These are phyloP conservation scores for Vicia villosa DNA, from an alignment of 306 rosid genomes.

Conservation along the genomic window DNA sequence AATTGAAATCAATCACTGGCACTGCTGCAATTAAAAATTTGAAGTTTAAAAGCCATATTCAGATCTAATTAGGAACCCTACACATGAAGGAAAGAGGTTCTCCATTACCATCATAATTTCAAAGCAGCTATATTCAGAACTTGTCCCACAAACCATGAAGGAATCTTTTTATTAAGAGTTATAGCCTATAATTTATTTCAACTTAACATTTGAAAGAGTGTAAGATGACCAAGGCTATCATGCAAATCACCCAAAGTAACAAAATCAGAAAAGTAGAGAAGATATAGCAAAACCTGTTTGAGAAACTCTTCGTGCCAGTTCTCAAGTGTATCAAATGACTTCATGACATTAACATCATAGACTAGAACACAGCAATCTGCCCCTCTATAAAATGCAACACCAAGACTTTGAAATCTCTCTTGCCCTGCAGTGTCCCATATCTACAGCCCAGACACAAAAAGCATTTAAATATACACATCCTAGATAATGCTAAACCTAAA, in stretches of 20 bases:
- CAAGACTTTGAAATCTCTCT: slow-evolving; percentile 94
- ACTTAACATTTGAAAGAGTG: background rate
- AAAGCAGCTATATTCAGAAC: slow-evolving; percentile 4
- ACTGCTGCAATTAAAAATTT: background rate
- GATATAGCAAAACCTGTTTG: slow-evolving; percentile 64
- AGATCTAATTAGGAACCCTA: background rate
- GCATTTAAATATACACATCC: slow-evolving; percentile 14
- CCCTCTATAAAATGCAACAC: slow-evolving; percentile 91
- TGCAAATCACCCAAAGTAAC: slow-evolving; percentile 10
- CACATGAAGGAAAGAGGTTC: background rate
- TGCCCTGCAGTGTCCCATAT: slow-evolving; percentile 99
- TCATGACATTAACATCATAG: slow-evolving; percentile 88
- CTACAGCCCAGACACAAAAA: slow-evolving; percentile 40
- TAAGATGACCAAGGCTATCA: background rate
- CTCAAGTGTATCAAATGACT: slow-evolving; percentile 88
- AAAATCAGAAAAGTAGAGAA: slow-evolving; percentile 9
- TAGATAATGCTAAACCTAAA: background rate
- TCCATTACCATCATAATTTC: background rate
- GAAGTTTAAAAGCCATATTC: background rate
- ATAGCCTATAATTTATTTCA: background rate
- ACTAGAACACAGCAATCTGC: slow-evolving; percentile 94
- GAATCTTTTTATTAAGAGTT: background rate
- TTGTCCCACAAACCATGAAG: background rate
- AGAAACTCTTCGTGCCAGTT: slow-evolving; percentile 98
- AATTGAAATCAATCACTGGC: background rate